These are phyloP conservation scores for Globisporangium viniferum DNA, from an alignment of 352 stramenopile species.

Conservation along the genomic window DNA sequence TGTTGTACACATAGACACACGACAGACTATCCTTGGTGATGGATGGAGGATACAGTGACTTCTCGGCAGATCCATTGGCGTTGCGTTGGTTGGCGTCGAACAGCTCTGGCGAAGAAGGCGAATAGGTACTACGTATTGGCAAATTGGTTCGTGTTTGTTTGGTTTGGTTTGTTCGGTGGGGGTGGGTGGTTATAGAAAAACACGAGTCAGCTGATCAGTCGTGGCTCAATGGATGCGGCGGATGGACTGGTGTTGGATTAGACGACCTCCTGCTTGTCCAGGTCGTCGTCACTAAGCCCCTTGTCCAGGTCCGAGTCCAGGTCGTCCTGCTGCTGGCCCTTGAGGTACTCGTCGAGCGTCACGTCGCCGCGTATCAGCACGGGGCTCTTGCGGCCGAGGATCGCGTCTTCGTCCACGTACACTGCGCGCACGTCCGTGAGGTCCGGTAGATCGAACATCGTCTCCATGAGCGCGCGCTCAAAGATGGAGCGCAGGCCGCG, in stretches of 20 bases:
- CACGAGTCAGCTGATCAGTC: background rate
- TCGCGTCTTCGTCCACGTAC: conserved; percentile 92
- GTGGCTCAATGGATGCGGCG: background rate
- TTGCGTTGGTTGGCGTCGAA: background rate
- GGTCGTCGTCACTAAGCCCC: conserved; percentile 51
- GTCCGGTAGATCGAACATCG: conserved; percentile 96
- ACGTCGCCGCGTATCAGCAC: conserved; percentile 84
- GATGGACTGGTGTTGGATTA: conserved; percentile 13
- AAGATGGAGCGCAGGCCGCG: conserved; percentile 95
- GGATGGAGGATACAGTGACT: background rate
- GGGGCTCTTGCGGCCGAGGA: conserved; percentile 86
- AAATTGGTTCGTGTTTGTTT: background rate
- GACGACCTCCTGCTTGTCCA: conserved; percentile 46
- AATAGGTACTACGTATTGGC: background rate
- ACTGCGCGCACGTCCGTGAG: conserved; percentile 90
- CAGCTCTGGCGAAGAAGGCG: background rate
- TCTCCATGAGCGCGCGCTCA: conserved; percentile 93
- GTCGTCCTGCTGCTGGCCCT: conserved; percentile 24
- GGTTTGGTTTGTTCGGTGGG: background rate
- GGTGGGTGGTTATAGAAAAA: background rate
- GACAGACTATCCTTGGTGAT: background rate
- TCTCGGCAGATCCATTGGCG: background rate
- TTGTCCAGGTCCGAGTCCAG: conserved; percentile 22
- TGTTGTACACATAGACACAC: background rate
- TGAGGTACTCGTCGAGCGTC: conserved; percentile 71